Base-by-base conservation (phyloP, 345 rosid genomes). In the Cardiospermum halicacabum region DNA sequence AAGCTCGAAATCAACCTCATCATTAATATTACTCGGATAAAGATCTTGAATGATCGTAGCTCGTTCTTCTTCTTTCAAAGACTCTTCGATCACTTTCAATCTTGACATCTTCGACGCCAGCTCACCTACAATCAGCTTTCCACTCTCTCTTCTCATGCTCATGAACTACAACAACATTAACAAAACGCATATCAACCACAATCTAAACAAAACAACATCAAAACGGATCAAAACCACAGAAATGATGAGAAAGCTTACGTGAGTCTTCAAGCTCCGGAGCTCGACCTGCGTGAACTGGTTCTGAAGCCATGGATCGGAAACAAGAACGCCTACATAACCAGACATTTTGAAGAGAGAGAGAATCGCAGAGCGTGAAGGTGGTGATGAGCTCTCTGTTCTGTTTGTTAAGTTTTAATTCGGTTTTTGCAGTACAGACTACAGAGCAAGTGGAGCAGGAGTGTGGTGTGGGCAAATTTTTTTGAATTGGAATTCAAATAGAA, bases 271-370 rank as follows among this genome's bases (percentile, higher is more conserved):
- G 82, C 99, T 87, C 22, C 97, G 87, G 63, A 90, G 99, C 91
- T 94, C 99, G 42, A 94, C 99, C 58, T 94, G 99, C 43, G 99
- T 94, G 85, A 94, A 94, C 84, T 94, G 99, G 73, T 88, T 94
- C 59, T 94, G 99, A 40, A 94, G 92, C 87, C 76, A 88, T 65
- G 97, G 96, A 88, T 94, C 99, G 72, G 97, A 91, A 36, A 94
- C 92, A 21, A 94, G 69, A 77, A 94, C 74, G 24, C 99, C 99
- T 2, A 88, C 92, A 81, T 86, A 94, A n/a, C 84, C 86, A 7
- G 91, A 82, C 96, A 89, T 92, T 69, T 77, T 34, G 5, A n/a
- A n/a, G 51, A 11, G 10, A 34, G 3, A 34, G 39, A 34, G 10
- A 34, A 7, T 34, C 39, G 39, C 10, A 11, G 10, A 2, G 32